phyloP scores from a whole-genome alignment of 2,329 filamentous ascomycete species.

The Claviceps sp. region DNA sequence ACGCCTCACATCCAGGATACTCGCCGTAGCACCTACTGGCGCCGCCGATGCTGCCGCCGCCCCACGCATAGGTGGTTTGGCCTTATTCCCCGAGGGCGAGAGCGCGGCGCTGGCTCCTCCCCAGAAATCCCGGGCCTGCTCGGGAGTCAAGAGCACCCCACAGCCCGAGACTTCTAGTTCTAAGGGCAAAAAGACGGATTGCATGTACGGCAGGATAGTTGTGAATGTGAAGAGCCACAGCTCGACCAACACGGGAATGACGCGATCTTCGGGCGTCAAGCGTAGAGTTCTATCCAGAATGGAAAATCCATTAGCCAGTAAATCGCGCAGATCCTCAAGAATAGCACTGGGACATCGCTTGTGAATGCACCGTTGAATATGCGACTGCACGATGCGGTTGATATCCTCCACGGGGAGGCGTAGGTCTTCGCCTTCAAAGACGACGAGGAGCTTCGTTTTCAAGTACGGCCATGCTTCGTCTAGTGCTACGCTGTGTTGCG shows the following conservation, averaged over 20 bases:
- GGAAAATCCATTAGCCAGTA: constrained; percentile 68
- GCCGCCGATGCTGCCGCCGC: background rate
- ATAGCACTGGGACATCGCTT: constrained; percentile 57
- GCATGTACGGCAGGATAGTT: constrained; percentile 80
- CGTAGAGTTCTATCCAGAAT: constrained; percentile 75
- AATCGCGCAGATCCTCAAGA: constrained; percentile 62
- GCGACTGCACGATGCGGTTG: constrained; percentile 65
- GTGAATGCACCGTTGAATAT: constrained; percentile 66
- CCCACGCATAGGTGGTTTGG: constrained; percentile 19
- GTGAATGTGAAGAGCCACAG: constrained; percentile 92
- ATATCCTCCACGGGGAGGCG: constrained; percentile 73
- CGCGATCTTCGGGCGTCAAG: constrained; percentile 65
- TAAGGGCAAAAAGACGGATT: constrained; percentile 85
- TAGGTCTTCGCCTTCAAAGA: constrained; percentile 72
- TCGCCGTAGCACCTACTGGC: constrained; percentile 15
- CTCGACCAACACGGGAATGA: constrained; percentile 84
- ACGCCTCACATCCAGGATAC: constrained; percentile 69
- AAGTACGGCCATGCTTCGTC: constrained; percentile 77
- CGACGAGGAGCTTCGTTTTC: constrained; percentile 59
- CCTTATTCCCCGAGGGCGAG: constrained; percentile 19
- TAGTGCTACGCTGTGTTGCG: constrained; percentile 54
- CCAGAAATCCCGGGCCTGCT: constrained; percentile 86
- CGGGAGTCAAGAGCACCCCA: constrained; percentile 62
- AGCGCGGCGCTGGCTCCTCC: constrained; percentile 46
- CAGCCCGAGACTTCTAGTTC: constrained; percentile 86